Percentiles rank a stretch among this genome's conserved stretches.
Evolutionary conservation across 192 early-diverging fungal genomes (phyloP).

Genomic region (Globomyces pollinis-pini): DNA sequence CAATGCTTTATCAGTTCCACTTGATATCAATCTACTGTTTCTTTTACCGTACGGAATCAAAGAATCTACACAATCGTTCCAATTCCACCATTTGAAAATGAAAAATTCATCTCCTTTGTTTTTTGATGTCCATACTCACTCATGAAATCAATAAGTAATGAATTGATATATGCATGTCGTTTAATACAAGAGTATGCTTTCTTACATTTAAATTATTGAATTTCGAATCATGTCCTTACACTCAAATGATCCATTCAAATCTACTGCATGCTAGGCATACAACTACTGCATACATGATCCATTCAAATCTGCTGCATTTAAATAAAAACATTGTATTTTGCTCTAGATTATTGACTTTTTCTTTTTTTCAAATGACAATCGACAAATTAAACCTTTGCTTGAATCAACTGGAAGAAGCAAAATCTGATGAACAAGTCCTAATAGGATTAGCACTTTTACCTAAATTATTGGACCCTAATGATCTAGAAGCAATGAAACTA

Average conservation of each 20-base stretch:
- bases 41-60: constrained; percentile 5
- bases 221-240: too few species aligned
- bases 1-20: constrained; percentile 66
- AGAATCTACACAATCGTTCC: constrained; percentile 8
- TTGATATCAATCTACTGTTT: constrained; percentile 9
- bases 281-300: too few species aligned
- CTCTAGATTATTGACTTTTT: neutral
- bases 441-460: neutral
- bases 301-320: too few species aligned
- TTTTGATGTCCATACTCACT: too few species aligned
- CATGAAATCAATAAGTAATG: too few species aligned
- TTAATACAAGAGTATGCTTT: too few species aligned
- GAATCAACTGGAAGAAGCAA: neutral
- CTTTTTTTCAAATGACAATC: neutral
- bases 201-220: too few species aligned
- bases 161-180: too few species aligned
- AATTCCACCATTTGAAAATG: constrained; percentile 5
- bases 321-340: too few species aligned
- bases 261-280: too few species aligned
- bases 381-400: neutral
- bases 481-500: neutral
- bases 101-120: too few species aligned
- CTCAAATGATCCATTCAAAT: too few species aligned
- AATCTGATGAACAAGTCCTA: neutral
- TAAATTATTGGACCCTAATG: neutral